A percentile compares a stretch with the other conserved stretches of the same genome.
phyloP scores from a whole-genome alignment of 768 basidiomycete genomes.

The Russula foetens region DNA sequence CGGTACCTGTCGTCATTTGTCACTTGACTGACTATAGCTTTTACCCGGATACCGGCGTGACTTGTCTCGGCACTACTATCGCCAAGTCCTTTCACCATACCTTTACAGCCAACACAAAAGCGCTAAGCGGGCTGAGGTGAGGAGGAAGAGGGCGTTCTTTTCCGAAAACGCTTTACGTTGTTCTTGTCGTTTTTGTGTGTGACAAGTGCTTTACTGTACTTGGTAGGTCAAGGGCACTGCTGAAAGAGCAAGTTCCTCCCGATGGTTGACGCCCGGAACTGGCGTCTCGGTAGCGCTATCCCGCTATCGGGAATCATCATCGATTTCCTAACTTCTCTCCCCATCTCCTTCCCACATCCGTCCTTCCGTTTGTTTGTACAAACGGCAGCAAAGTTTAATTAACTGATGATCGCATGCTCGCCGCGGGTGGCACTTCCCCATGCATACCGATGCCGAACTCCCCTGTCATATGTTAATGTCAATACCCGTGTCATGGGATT shows the following conservation, averaged over 20 bases:
- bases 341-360: neutral
- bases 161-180: neutral
- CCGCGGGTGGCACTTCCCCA: neutral
- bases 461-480: neutral
- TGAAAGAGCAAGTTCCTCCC: neutral
- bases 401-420: neutral
- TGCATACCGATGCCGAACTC: neutral
- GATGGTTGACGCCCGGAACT: neutral
- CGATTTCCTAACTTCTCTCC: neutral
- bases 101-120: too few relatives aligned
- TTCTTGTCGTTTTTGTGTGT: too few relatives aligned
- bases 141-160: too few relatives aligned
- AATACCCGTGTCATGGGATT: neutral
- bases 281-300: too few relatives aligned
- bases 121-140: too few relatives aligned
- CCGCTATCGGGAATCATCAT: neutral
- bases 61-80: too few relatives aligned
- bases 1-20: too few relatives aligned
- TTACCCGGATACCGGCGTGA: too few relatives aligned
- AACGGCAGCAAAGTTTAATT: conserved; percentile 6
- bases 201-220: too few relatives aligned
- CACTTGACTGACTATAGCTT: too few relatives aligned
- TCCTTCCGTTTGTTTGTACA: conserved; percentile 6
- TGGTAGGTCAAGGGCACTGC: too few relatives aligned
- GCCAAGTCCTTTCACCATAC: too few relatives aligned